Evolutionary conservation across 1,284 basidiomycete genomes (phyloP), one percentile per base, ranked within the genome.

Genomic region (Garcileccinum viscosum): DNA sequence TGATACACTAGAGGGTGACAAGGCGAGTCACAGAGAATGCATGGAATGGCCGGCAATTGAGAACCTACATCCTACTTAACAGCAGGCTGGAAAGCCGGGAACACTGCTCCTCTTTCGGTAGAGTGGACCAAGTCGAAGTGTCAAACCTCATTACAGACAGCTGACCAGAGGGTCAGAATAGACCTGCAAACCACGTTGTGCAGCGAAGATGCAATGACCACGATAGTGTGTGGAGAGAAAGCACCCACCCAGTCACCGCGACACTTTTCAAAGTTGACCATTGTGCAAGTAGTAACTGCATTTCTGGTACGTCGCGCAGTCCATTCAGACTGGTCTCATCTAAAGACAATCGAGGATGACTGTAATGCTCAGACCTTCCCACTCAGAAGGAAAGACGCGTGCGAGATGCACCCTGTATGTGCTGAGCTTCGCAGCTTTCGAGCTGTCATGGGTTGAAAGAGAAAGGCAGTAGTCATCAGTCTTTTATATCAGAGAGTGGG

Each of bases 341-440:
- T 80, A 87, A 85, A 83, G 85, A 78, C 86, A 73, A 83, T 86
- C 82, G 67, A 82, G 82, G 83, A 80, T 82, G 85, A 84, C 78
- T 82, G 72, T 72, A 80, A 86, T 82, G 77, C 86, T 88, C 88
- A 88, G 87, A 89, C 87, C 87, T 87, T 89, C 86, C 87, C 86
- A 84, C 87, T 87, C 85, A 84, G 80, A 73, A 85, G 67, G 62
- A 75, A 71, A 79, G 80, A 81, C 67, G 70, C 71, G 70, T 53
- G 32, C 37, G 33, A 19, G 19, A 66, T 71, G 61, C 63, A 76
- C 77, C 78, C 77, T 81, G 85, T 86, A 69, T 76, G 86, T 80
- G 72, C 77, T 83, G 84, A 88, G 86, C 84, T 72, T 85, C 83
- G 86, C 80, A 82, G 85, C 87, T 80, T 88, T 88, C 78, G 78